Evolutionary conservation across 345 rosid genomes (phyloP).

Genomic region (Camelina hispida): DNA sequence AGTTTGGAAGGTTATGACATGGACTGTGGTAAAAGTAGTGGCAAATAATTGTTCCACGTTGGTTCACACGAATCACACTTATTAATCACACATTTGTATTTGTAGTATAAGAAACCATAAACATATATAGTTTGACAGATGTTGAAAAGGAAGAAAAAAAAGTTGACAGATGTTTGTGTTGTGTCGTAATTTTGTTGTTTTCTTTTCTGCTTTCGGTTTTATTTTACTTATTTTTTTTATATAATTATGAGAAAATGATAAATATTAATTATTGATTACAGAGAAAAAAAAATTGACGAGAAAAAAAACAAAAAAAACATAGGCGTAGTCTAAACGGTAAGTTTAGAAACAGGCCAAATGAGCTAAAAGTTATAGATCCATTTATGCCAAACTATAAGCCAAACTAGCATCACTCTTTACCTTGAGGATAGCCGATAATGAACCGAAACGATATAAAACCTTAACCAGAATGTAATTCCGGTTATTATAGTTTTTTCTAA

Average conservation of each 20-base stretch:
- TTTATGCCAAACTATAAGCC: background rate
- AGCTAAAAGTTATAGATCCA: background rate
- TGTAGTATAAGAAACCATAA: background rate
- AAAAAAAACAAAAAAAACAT: background rate
- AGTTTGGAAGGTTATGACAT: conserved; percentile 33
- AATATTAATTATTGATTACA: too few relatives aligned
- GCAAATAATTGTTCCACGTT: conserved; percentile 36
- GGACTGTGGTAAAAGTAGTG: conserved; percentile 6
- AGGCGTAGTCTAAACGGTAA: background rate
- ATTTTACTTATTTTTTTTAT: too few relatives aligned
- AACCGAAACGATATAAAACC: background rate
- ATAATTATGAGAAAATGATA: too few relatives aligned
- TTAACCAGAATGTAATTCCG: background rate
- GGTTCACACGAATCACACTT: conserved; percentile 22
- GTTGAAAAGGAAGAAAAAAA: background rate
- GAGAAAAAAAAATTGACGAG: background rate
- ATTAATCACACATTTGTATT: conserved; percentile 19
- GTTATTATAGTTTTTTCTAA: background rate
- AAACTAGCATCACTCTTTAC: background rate
- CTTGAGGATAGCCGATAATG: background rate
- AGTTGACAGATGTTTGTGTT: background rate
- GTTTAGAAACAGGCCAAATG: background rate
- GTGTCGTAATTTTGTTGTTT: too few relatives aligned
- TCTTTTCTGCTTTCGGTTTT: too few relatives aligned
- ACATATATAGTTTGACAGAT: background rate